Evolutionary conservation across 1,284 basidiomycete species (phyloP), one percentile per base, ranked within the genome.

Genomic region (Lentinus polychrous): DNA sequence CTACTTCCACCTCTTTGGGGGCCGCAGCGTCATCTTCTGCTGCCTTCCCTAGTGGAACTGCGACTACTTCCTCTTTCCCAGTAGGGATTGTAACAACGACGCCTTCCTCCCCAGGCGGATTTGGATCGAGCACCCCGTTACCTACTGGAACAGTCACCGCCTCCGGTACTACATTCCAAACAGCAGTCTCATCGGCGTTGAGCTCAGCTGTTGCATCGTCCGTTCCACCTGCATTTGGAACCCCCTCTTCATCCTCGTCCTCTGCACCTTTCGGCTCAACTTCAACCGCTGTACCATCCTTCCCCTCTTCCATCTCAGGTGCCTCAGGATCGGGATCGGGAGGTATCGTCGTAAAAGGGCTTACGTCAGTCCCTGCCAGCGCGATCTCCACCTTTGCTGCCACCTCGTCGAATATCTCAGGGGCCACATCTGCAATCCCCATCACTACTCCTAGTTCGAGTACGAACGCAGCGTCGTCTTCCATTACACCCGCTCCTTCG

Each of bases 1-100:
- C 47, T 15, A 55, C 51, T 23, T 12, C 41, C 17, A 32, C 46
- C 33, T 31, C 45, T 7, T 49, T 48, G 3, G 50, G 48, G n/a
- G 39, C 17, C 41, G 50, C 31, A 35, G 45, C 24, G 49, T 49
- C 8, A 44, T 46, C 17, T 34, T 12, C 12, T 4, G 39, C 37
- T 18, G 37, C 37, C 14, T 5, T 20, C n/a, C n/a, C 18, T 20
- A 27, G 27, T n/a, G 22, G 40, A 5, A 6, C 17, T 6, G 14
- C 42, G 8, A 43, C 53, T 33, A 43, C 36, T 20, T 36, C 35
- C 11, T 46, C 39, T 18, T 23, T 48, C 8, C 41, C 49, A 11
- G 49, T 46, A 3, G 43, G 44, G 6, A 46, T 47, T 34, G n/a
- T 51, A 51, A 15, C 44, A 11, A 14, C 42, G 42, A 5, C 31